Conservation (phyloP, 2,329 filamentous ascomycete genomes). For the Botrytis aclada region DNA sequence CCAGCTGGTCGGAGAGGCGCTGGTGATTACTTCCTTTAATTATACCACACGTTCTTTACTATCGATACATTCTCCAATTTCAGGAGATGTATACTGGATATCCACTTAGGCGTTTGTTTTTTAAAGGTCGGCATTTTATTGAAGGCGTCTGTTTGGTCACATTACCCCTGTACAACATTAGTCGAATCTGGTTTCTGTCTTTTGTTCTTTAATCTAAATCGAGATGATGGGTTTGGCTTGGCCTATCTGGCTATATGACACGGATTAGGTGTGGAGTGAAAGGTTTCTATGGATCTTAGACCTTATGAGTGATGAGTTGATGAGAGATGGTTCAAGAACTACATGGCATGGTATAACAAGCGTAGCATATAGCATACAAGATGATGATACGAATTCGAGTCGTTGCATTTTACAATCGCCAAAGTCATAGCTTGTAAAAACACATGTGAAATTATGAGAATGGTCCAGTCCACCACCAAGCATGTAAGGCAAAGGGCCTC, state of each 20-base stretch:
- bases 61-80: constrained; percentile 12
- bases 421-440: background rate
- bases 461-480: background rate
- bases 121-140: constrained; percentile 15
- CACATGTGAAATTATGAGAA: background rate
- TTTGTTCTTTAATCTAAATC: constrained; percentile 1
- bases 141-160: constrained; percentile 13
- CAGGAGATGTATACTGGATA: constrained; percentile 15
- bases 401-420: background rate
- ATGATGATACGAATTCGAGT: background rate
- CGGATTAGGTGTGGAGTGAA: background rate
- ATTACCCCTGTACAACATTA: constrained; percentile 17
- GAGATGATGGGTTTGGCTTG: constrained; percentile 6
- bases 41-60: constrained; percentile 18
- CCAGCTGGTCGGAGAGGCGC: constrained; percentile 67
- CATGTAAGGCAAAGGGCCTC: background rate
- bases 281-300: background rate
- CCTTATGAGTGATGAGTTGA: constrained; percentile 12
- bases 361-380: background rate
- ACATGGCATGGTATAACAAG: background rate
- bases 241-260: background rate
- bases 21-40: constrained; percentile 64
- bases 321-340: background rate
- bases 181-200: constrained; percentile 17
- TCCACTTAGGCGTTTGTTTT: constrained; percentile 10